Evolutionary conservation across 768 basidiomycete genomes (phyloP), one percentile per base, ranked within the genome.

Genomic region (Hysterangium stoloniferum): DNA sequence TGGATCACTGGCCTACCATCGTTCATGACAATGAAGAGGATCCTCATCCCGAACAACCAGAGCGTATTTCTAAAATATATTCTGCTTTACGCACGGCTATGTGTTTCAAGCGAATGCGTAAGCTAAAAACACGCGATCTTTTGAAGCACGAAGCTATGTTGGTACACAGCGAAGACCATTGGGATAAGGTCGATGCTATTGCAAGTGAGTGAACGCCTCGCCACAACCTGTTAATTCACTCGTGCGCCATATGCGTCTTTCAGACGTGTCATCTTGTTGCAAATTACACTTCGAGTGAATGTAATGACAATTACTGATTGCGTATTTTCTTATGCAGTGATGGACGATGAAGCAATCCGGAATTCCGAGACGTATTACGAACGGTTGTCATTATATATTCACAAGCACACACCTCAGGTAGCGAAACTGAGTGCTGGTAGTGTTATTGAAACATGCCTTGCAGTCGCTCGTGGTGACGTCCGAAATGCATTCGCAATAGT

Each of bases 401-500:
- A 86, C 71, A 75, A 77, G 36, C 79, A 80, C 28, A 96, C 96
- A 2, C 86, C 94, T 0, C 75, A 78, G 37, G 82, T 89, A 24
- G 93, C 96, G 3, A 75, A 82, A 27, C 68, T 98, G 29, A 95
- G 93, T 56, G 93, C 91, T 59, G 96, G 96, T 1, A 94, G 95
- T 7, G 94, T 94, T 43, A 84, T 98, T 55, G 92, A 96, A 64
- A 87, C 92, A 4, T 78, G 81, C 59, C 71, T 92, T 11, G 82
- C 89, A 4, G 93, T 98, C 38, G 93, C 90, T 28, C 79, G 80
- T 31, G 76, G 82, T 12, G 75, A 82, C 57, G 71, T 97, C 33
- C 76, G 84, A 59, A 97, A 94, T 64, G 75, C 87, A 0, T 86
- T 99, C 62, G 96, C 96, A 2, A 90, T 98, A 54, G 94, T 98